Conservation (phyloP, 495 filamentous ascomycete genomes). For the Immersiella caudata region DNA sequence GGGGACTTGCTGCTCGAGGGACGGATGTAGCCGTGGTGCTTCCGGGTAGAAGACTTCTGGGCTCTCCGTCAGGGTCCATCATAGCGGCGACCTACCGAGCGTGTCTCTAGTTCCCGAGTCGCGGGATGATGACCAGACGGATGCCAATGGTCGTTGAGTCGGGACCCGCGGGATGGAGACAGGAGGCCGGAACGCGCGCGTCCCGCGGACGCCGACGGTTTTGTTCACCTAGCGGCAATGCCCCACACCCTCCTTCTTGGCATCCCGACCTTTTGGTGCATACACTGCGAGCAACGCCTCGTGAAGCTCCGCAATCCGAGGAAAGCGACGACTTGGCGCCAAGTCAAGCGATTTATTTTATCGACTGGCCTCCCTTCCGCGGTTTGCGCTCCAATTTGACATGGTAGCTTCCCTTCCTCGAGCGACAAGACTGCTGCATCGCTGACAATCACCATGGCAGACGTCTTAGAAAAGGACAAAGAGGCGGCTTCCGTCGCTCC, state of each 20-base stretch:
- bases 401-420: not conserved
- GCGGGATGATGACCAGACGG: not conserved
- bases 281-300: not conserved
- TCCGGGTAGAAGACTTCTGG: not conserved
- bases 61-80: not conserved
- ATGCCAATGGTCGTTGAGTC: not conserved
- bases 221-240: not conserved
- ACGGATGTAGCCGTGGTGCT: not conserved
- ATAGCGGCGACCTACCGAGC: no score
- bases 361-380: not conserved
- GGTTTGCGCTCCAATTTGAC: not conserved
- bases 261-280: not conserved
- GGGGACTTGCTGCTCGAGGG: constrained; percentile 9
- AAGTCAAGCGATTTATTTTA: not conserved
- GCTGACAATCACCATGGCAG: constrained; percentile 9
- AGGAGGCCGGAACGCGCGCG: constrained; percentile 9
- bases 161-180: not conserved
- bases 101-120: not conserved
- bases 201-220: not conserved
- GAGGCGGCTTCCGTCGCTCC: not conserved
- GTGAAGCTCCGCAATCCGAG: not conserved
- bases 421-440: not conserved
- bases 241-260: not conserved
- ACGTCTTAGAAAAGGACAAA: not conserved
- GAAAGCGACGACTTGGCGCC: constrained; percentile 9